Evolutionary conservation across 179 eudicot genomes (phyloP).

Genomic region (Carnegiea gigantea): DNA sequence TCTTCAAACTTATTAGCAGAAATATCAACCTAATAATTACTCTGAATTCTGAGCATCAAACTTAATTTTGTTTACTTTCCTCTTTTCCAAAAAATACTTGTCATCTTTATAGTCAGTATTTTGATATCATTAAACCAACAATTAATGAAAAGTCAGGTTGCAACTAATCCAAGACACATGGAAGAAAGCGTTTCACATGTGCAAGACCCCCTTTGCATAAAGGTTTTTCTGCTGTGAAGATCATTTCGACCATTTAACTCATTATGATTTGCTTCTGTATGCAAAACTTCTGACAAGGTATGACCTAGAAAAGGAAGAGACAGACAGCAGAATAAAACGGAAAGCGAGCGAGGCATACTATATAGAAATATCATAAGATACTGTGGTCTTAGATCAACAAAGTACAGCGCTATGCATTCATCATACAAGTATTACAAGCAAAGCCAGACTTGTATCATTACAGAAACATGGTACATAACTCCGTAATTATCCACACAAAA

Average conservation of each 20-base stretch:
- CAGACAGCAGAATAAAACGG: not conserved
- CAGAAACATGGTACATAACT: not conserved
- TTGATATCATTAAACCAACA: no score
- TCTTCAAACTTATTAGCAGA: not conserved
- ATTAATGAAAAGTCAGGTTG: no score
- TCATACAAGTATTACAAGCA: slow-evolving; percentile 8
- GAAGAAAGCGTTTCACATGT: not conserved
- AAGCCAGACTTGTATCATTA: slow-evolving; percentile 3
- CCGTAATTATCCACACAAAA: slow-evolving; percentile 31
- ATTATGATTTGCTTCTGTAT: not conserved
- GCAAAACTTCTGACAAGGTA: not conserved
- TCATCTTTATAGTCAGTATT: no score
- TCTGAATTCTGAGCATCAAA: no score
- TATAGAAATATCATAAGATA: not conserved
- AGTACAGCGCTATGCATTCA: not conserved
- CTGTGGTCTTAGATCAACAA: not conserved
- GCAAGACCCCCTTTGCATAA: not conserved
- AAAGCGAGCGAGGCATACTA: not conserved
- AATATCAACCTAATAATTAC: no score
- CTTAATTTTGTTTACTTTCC: no score
- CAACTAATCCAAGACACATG: no score
- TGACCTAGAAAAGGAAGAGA: not conserved
- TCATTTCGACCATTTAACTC: not conserved
- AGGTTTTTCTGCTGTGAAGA: not conserved
- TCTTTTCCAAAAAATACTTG: no score